These are phyloP conservation scores for Combretum micranthum DNA, from an alignment of 345 rosid genomes.

Conservation along the genomic window DNA sequence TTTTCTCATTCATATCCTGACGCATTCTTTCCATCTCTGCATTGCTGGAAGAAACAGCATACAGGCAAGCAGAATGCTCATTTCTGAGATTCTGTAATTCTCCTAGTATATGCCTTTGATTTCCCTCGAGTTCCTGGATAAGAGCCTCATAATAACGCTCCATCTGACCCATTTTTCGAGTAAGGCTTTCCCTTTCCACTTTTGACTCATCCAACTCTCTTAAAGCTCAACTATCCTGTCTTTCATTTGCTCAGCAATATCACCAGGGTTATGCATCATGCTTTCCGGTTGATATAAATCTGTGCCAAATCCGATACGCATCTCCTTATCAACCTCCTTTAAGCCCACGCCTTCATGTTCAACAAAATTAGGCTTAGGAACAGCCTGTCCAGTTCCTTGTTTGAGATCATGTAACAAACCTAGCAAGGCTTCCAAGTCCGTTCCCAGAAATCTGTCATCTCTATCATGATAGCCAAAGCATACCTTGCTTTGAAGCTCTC, in stretches of 20 bases:
- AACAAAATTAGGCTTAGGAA: constrained; percentile 28
- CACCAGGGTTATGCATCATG: constrained; percentile 57
- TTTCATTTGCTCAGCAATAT: constrained; percentile 51
- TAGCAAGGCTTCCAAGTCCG: constrained; percentile 63
- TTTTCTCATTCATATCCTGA: constrained; percentile 53
- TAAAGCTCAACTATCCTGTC: constrained; percentile 77
- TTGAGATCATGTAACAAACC: constrained; percentile 62
- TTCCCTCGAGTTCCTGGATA: constrained; percentile 96
- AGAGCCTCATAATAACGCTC: constrained; percentile 95
- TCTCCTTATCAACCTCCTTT: constrained; percentile 34
- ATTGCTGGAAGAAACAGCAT: constrained; percentile 59
- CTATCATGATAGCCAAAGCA: constrained; percentile 60
- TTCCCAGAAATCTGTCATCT: constrained; percentile 42
- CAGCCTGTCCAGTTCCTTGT: constrained; percentile 47
- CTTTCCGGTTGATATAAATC: constrained; percentile 76
- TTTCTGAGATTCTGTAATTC: constrained; percentile 88
- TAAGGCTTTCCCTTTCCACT: constrained; percentile 74
- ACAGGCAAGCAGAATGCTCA: constrained; percentile 79
- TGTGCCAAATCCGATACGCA: constrained; percentile 45
- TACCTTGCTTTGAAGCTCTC: constrained; percentile 64
- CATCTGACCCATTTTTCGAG: constrained; percentile 97
- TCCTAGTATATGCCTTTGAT: constrained; percentile 81
- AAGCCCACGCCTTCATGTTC: constrained; percentile 27
- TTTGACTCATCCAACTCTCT: constrained; percentile 85
- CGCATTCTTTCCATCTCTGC: constrained; percentile 77